A percentile compares a stretch with the other conserved stretches of the same genome.
These are phyloP conservation scores for Xylariaceae sp. DNA, from an alignment of 2,329 filamentous ascomycete species.

Conservation along the genomic window DNA sequence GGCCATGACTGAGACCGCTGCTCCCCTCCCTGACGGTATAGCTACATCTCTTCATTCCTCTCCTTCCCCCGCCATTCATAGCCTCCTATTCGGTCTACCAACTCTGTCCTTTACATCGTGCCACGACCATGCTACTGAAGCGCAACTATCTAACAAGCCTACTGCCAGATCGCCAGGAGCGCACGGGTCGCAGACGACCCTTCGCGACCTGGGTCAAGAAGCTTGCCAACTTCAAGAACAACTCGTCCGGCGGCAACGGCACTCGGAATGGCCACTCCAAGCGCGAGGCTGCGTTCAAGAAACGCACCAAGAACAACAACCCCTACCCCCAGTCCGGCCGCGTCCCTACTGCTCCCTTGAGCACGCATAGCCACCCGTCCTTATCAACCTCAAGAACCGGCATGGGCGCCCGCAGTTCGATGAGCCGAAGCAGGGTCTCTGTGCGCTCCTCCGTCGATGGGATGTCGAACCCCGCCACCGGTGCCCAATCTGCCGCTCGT, in stretches of 20 bases:
- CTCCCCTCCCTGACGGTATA: conserved; percentile 27
- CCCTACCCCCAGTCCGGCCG: conserved; percentile 85
- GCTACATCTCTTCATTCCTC: conserved; percentile 3
- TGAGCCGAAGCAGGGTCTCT: conserved; percentile 58
- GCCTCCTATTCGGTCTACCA: not conserved
- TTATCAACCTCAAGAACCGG: conserved; percentile 56
- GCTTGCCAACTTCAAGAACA: conserved; percentile 77
- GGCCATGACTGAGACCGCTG: conserved; percentile 29
- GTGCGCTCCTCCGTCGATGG: conserved; percentile 60
- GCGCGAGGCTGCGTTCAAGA: conserved; percentile 43
- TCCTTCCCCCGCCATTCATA: not conserved
- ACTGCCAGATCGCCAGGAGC: conserved; percentile 61
- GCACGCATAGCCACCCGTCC: conserved; percentile 50
- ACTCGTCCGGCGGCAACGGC: conserved; percentile 58
- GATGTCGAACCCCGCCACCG: conserved; percentile 54
- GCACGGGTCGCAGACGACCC: conserved; percentile 69
- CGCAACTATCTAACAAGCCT: conserved; percentile 20
- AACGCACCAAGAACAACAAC: conserved; percentile 72
- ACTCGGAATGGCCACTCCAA: conserved; percentile 40
- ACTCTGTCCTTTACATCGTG: conserved; percentile 2
- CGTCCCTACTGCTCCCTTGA: conserved; percentile 36
- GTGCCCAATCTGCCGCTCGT: conserved; percentile 71
- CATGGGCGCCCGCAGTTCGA: conserved; percentile 49
- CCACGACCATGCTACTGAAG: conserved; percentile 1
- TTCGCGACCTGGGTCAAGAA: conserved; percentile 95